These are phyloP conservation scores for Wickerhamomyces mucosus DNA, from an alignment of 805 yeast species.

Conservation along the genomic window DNA sequence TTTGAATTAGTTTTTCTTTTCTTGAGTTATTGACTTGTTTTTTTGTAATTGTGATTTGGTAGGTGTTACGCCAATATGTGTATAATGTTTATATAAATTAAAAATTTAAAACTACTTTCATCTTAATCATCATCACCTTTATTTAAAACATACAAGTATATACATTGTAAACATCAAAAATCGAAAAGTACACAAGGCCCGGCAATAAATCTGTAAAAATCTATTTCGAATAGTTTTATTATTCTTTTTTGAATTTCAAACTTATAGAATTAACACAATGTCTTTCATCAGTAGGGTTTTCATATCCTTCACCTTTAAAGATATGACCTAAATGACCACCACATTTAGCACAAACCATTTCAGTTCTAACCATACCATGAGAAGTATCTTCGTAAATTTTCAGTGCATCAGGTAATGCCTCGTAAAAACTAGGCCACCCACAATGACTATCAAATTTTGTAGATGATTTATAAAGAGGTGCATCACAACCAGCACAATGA, in stretches of 20 bases:
- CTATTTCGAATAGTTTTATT: no score
- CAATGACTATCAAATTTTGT: constrained; percentile 87
- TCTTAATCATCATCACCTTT: no score
- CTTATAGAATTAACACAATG: constrained; percentile 91
- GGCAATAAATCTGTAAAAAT: no score
- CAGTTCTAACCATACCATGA: constrained; percentile 77
- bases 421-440: constrained; percentile 98
- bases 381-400: constrained; percentile 48
- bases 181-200: no score
- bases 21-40: no score
- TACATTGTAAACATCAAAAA: no score
- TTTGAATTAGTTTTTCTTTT: no score
- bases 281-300: constrained; percentile 75
- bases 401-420: constrained; percentile 78
- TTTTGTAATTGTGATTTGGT: no score
- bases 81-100: no score
- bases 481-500: constrained; percentile 76
- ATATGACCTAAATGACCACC: constrained; percentile 96
- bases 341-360: constrained; percentile 80
- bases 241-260: constrained; percentile 45
- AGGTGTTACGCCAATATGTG: no score
- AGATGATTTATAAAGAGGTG: constrained; percentile 68
- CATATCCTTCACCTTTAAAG: constrained; percentile 87
- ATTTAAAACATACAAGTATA: no score
- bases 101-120: no score